Evolutionary conservation across 2,329 filamentous ascomycete genomes (phyloP).

Genomic region (Ophiostoma piceae): DNA sequence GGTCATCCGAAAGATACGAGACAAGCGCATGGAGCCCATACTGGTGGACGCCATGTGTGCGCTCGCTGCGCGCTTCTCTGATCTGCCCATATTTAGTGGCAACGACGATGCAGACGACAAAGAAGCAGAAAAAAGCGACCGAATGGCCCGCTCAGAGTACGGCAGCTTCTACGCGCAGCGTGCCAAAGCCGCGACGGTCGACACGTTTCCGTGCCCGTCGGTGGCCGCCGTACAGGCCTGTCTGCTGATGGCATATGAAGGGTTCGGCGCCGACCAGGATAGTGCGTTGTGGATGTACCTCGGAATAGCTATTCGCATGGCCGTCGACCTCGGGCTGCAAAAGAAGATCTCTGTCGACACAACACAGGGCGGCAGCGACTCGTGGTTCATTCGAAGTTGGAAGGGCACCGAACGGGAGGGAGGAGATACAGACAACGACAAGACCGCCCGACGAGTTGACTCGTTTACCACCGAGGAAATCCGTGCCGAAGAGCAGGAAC

Average conservation of each 20-base stretch:
- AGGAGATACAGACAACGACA: background rate
- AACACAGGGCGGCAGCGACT: constrained; percentile 51
- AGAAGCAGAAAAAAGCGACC: background rate
- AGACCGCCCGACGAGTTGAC: background rate
- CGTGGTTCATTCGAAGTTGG: constrained; percentile 36
- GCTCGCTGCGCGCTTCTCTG: constrained; percentile 73
- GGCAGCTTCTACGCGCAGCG: constrained; percentile 74
- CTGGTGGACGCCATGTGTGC: constrained; percentile 83
- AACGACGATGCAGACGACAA: constrained; percentile 36
- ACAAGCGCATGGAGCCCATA: constrained; percentile 77
- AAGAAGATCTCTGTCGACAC: constrained; percentile 66
- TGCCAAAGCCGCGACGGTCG: constrained; percentile 75
- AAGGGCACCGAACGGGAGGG: background rate
- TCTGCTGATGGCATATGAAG: constrained; percentile 77
- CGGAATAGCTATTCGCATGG: constrained; percentile 68
- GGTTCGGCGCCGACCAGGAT: constrained; percentile 82
- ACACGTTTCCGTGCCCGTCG: constrained; percentile 76
- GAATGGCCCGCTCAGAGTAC: constrained; percentile 54
- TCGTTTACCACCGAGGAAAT: constrained; percentile 45
- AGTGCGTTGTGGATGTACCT: constrained; percentile 93
- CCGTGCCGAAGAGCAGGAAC: constrained; percentile 68
- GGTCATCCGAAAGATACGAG: constrained; percentile 69
- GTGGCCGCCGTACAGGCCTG: constrained; percentile 81
- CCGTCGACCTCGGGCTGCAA: constrained; percentile 69
- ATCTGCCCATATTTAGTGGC: constrained; percentile 49